Percentiles rank a stretch among this genome's conserved stretches.
Conservation (phyloP, 177 flowering plant genomes). For the Vitis hybrid region DNA sequence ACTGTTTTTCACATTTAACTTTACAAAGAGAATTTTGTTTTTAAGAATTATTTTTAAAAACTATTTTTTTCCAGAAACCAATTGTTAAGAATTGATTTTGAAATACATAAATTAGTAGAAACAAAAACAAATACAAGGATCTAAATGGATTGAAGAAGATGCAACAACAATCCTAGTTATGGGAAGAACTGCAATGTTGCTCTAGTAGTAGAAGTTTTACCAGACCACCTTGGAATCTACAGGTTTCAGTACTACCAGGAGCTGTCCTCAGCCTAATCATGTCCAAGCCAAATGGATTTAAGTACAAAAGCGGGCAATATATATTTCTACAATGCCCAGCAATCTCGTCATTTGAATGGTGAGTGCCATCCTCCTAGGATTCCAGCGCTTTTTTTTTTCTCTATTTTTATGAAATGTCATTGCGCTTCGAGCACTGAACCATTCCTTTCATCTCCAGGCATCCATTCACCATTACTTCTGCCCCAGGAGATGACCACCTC, state of each 20-base stretch:
- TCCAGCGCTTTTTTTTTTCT: background rate
- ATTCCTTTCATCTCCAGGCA: conserved; percentile 54
- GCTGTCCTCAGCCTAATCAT: conserved; percentile 72
- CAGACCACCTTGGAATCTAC: conserved; percentile 7
- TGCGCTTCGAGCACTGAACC: background rate
- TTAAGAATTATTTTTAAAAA: too few species aligned
- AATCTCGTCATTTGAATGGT: conserved; percentile 96
- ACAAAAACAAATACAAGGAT: too few species aligned
- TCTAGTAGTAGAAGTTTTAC: background rate
- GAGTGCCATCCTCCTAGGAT: background rate
- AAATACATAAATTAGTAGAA: too few species aligned
- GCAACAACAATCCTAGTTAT: too few species aligned
- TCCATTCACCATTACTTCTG: conserved; percentile 95
- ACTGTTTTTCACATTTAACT: too few species aligned
- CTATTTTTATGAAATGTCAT: background rate
- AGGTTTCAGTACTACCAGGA: conserved; percentile 90
- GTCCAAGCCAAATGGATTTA: conserved; percentile 88
- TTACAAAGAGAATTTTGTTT: too few species aligned
- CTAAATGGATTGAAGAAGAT: too few species aligned
- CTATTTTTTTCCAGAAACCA: too few species aligned
- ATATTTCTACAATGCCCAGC: conserved; percentile 85
- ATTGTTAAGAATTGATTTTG: too few species aligned
- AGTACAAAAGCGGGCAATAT: conserved; percentile 93
- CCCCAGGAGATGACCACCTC: conserved; percentile 84
- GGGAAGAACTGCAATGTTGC: too few species aligned